Evolutionary conservation across 306 rosid species (phyloP), one percentile per base, ranked within the genome.

Genomic region (Citrullus amarus): DNA sequence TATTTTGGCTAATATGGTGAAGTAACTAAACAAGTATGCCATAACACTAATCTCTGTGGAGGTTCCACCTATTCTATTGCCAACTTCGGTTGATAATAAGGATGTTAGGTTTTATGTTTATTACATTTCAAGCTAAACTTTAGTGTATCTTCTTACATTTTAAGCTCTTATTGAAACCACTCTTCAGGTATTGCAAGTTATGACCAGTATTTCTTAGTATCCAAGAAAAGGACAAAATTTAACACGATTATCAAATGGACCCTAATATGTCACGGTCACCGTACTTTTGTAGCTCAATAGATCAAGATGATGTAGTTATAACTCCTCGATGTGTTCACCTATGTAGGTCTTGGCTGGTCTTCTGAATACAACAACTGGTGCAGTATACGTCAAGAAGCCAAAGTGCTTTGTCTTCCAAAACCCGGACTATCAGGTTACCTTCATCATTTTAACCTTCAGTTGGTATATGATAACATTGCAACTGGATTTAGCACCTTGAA

Each of bases 341-440:
- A 18, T 83, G 88, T 87, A 90, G 97, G 84, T 92, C 34, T 88
- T 92, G 88, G 96, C 96, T 80, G 97, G 93, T 79, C 92, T 92
- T 4, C 85, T 90, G 84, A 90, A 76, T 86, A 90, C 96, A 32
- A 84, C 91, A 34, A 56, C 81, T 11, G 97, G 97, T 81, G 79
- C 84, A 63, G 82, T 83, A 74, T 81, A 84, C 32, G 93, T 89
- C 74, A 82, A 88, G 69, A 84, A 68, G 66, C 93, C 97, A 38
- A 89, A 84, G 82, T 90, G 92, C 81, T 92, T 86, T 63, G 97
- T 90, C 84, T 92, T 92, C 80, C 96, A 92, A 83, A 92, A 90
- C 78, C 97, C 96, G 57, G 97, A 90, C 77, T 93, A 90, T 69
- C 97, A 90, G 96, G 97, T 91, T 80, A 6, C 12, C 38, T 76